Evolutionary conservation across 2,329 filamentous ascomycete genomes (phyloP), one percentile per base, ranked within the genome.

Genomic region (Neonectria neomacrospora): DNA sequence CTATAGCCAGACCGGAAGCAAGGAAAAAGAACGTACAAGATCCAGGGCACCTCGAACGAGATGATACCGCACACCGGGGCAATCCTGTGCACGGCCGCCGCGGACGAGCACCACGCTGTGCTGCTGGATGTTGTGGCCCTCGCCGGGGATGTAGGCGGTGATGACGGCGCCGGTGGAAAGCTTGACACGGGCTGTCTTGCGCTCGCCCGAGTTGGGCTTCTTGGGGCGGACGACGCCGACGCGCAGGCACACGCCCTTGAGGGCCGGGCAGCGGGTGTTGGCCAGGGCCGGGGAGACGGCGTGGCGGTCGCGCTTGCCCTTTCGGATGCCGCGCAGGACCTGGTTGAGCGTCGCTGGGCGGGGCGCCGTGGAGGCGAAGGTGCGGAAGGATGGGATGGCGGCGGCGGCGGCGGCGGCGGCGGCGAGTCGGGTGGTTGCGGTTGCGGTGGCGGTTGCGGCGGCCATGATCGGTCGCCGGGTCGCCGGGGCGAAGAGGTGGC

Each of bases 71-170:
- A 99, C 96, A 90, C 96, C 96, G 65, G 96, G 96, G 83, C 96
- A 99, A 89, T 99, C 96, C 86, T 98, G 96, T 68, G 89, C 90
- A 77, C 96, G 86, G 2, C 96, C 96, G 62, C 96, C 96, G 70
- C 96, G 86, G n/a, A 99, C 94, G 70, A 98, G 84, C 59, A 99
- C 96, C 50, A 99, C 96, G 73, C 92, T 96, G 84, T 99, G 96
- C 86, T 98, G 96, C 85, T 98, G 95, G 70, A 98, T 94, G 80
- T 98, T 99, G 82, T 99, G 96, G 52, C 96, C 95, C 87, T 98
- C 95, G 55, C 96, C 96, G 34, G 94, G 94, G 75, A 99, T 97
- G 82, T 97, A 98, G 26, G 92, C 93, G 63, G 93, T 97, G 67
- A 99, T 85, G 63, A 96, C 87, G 76, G 90, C 93, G 58, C 96